Percentiles rank a stretch among this genome's conserved stretches.
phyloP scores from a whole-genome alignment of 2,329 filamentous ascomycete species.

The Cryphonectria radicalis region DNA sequence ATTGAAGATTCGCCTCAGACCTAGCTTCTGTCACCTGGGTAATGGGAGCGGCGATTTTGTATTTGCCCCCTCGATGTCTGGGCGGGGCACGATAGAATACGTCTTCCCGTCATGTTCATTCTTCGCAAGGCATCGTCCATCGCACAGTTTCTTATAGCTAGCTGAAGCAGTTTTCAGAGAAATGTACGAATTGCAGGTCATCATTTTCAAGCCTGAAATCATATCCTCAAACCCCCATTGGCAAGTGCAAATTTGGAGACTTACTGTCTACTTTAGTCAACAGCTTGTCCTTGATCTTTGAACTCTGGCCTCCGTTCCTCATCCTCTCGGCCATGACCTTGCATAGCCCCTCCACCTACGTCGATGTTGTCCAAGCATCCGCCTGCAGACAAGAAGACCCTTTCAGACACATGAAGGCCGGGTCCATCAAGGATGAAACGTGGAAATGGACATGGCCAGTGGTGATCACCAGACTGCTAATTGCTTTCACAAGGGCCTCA shows the following conservation, averaged over 20 bases:
- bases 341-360: too few species aligned
- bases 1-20: neutral
- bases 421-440: neutral
- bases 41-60: neutral
- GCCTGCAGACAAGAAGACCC: too few species aligned
- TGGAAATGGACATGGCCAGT: neutral
- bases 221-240: neutral
- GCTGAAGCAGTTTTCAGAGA: neutral
- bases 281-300: neutral
- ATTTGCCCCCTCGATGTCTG: neutral
- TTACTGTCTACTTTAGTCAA: neutral
- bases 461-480: neutral
- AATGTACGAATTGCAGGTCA: neutral
- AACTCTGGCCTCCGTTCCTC: neutral
- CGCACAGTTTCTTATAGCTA: neutral
- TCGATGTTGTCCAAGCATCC: too few species aligned
- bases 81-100: neutral
- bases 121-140: neutral
- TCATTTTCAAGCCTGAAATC: neutral
- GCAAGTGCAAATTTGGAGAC: neutral
- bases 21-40: neutral
- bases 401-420: too few species aligned
- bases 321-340: neutral
- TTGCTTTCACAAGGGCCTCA: neutral
- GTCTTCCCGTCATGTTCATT: neutral